These are phyloP conservation scores for Chaetomium tenue DNA, from an alignment of 495 filamentous ascomycete species.

Conservation along the genomic window DNA sequence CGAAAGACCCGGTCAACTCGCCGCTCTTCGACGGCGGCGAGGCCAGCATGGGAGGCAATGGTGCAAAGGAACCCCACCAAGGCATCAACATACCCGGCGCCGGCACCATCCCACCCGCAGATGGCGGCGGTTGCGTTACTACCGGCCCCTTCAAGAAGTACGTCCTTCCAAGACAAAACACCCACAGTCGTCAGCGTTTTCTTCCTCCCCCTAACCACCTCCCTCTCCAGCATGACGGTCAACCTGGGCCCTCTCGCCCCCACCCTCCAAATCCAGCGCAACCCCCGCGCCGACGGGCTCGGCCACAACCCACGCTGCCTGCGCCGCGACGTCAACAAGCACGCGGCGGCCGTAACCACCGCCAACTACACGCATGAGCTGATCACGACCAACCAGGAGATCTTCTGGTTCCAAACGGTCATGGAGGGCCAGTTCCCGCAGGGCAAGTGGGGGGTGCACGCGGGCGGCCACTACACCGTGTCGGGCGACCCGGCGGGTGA, in stretches of 20 bases:
- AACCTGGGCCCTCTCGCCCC: constrained; percentile 30
- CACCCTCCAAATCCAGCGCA: constrained; percentile 43
- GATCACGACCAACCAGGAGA: constrained; percentile 45
- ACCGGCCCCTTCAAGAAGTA: constrained; percentile 57
- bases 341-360: constrained; percentile 47
- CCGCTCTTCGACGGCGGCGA: constrained; percentile 36
- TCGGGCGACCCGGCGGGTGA: constrained; percentile 47
- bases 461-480: constrained; percentile 60
- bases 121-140: constrained; percentile 64
- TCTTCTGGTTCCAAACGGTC: constrained; percentile 51
- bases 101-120: constrained; percentile 44
- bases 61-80: constrained; percentile 34
- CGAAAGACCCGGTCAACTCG: constrained; percentile 29
- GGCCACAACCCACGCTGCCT: constrained; percentile 62
- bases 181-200: too few relatives aligned
- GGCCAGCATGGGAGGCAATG: constrained; percentile 30
- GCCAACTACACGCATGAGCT: constrained; percentile 35
- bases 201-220: background rate
- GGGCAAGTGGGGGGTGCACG: constrained; percentile 55
- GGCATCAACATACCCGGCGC: constrained; percentile 30
- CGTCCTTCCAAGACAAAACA: background rate
- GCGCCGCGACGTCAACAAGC: constrained; percentile 59
- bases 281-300: constrained; percentile 38
- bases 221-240: constrained; percentile 25
- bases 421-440: constrained; percentile 38